Evolutionary conservation across 2,329 filamentous ascomycete genomes (phyloP), one percentile per base, ranked within the genome.

Genomic region (Xylariaceae sp.): DNA sequence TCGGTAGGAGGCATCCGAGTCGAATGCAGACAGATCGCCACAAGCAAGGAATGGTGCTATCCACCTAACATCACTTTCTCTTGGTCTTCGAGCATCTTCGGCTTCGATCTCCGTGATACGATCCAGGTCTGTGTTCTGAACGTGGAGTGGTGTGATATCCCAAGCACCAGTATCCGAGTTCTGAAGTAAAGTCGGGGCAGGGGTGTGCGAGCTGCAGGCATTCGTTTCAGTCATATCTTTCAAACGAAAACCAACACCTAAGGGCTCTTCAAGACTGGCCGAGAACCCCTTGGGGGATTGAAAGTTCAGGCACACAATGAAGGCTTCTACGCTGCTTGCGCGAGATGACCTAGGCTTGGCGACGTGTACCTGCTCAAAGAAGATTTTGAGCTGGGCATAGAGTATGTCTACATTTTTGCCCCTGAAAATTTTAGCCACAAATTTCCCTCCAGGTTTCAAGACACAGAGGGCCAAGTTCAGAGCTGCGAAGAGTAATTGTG

Each of bases 1-100:
- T 52, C 86, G 79, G 65, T 97, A 96, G 4, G 90, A 93, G 3
- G 93, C 91, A 71, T 98, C 93, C 1, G 91, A 89, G 68, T 98
- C 93, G 68, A 90, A 98, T 9, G 88, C 83, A 18, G 89, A 94
- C 39, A 98, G 74, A 65, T 98, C 93, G 34, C 93, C 93, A 62
- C 93, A 98, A n/a, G 93, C 90, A 56, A 98, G 78, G 61, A 98
- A 98, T 0, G 91, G 89, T 3, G 90, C 89, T 53, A 97, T 91
- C 89, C 91, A 97, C 38, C 85, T 72, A 22, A 72, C 64, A 45
- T 80, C 73, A 38, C 65, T 52, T 44, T 60, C 60, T 49, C 49
- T 26, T 50, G 56, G 33, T 56, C 64, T 47, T 49, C 62, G 44
- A 44, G 63, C 34, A 49, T 72, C 76, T 59, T 80, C 74, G n/a